Conservation (phyloP, 495 filamentous ascomycete species). For the Penicillium parvum region DNA sequence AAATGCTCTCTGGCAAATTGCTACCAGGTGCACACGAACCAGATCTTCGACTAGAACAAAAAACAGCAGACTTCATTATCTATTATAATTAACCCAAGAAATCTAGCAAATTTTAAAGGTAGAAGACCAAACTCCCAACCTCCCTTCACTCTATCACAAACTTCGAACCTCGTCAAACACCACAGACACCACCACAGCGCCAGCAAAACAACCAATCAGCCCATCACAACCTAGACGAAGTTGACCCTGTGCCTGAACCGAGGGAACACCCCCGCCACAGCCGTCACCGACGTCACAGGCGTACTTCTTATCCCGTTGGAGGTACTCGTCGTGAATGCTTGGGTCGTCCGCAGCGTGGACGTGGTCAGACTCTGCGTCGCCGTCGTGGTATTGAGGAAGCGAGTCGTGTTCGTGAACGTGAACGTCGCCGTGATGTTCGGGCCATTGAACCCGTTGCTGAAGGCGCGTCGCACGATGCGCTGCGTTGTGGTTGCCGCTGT, state of each 20-base stretch:
- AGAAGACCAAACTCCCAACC: no score
- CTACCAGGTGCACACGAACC: no score
- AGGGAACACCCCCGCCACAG: not conserved
- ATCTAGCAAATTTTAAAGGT: no score
- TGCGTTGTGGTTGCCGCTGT: not conserved
- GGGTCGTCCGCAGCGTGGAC: not conserved
- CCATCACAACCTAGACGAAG: not conserved
- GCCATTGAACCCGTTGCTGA: not conserved
- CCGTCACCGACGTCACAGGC: not conserved
- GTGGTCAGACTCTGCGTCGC: not conserved
- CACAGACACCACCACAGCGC: not conserved
- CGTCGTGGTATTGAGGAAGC: not conserved
- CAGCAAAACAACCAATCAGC: not conserved
- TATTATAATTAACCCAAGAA: no score
- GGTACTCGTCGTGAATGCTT: not conserved
- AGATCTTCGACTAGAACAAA: no score
- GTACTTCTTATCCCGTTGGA: no score
- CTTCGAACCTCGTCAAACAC: no score
- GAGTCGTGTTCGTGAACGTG: constrained; percentile 10
- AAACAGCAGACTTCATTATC: no score
- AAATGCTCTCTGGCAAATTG: no score
- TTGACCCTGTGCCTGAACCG: not conserved
- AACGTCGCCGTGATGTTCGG: constrained; percentile 6
- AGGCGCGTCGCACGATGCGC: constrained; percentile 5
- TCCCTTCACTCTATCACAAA: no score